Evolutionary conservation across 1,284 basidiomycete genomes (phyloP), one percentile per base, ranked within the genome.

Genomic region (Mycosarcoma maydis): DNA sequence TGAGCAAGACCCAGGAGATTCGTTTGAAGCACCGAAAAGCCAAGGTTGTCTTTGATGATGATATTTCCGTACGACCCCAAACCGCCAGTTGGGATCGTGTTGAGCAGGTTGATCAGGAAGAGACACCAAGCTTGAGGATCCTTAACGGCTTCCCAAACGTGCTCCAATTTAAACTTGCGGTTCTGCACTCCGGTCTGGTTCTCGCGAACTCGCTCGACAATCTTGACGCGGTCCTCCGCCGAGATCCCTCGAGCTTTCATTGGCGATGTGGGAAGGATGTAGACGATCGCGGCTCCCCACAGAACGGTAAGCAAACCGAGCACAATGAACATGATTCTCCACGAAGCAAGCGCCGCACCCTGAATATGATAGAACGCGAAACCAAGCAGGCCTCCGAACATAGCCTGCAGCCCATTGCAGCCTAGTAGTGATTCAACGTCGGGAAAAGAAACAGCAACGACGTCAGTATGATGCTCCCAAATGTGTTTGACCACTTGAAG

Each of bases 181-280:
- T 87, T 87, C 75, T 87, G 85, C 22, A 87, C 83, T 7, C 86
- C 86, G 2, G 83, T 83, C 75, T 82, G 75, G 69, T 87, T 87
- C 71, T 85, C 85, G 27, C 86, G 79, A 3, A 87, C 85, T 16
- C 86, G 83, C 74, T 87, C 86, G 38, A 85, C 83, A 52, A 87
- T 83, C 30, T 86, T 84, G 17, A 85, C 58, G 24, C 84, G 82
- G 60, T 87, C 86, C 61, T 86, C 85, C 22, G 83, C 78, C 13
- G 84, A 83, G 69, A 83, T 86, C 70, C 86, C 79, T 10, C 78
- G 46, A 8, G 61, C 61, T 8, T 33, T 60, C 54, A 62, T 73
- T 1, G 75, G 75, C 29, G 54, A 55, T 22, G 29, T 29, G 8
- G 76, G 76, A 3, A 77, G 58, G 24, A 69, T 47, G 46, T 80